These are phyloP conservation scores for Trichoderma sp. DNA, from an alignment of 2,329 filamentous ascomycete species.

Conservation along the genomic window DNA sequence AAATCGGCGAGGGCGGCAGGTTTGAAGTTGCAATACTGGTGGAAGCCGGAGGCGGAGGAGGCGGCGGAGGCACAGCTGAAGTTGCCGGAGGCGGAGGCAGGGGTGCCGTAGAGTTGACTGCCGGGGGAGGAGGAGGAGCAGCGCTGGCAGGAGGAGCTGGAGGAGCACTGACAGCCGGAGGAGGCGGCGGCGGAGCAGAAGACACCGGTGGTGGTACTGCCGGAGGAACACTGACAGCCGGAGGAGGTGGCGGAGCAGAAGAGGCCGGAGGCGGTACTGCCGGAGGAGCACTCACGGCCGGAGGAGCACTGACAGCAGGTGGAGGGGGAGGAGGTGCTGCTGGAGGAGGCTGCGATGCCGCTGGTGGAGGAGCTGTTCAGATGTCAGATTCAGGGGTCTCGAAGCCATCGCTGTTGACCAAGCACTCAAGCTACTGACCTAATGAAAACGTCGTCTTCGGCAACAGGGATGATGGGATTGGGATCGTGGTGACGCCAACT, in stretches of 20 bases:
- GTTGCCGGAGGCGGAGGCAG: slow-evolving; percentile 6
- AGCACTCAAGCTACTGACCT: slow-evolving; percentile 1
- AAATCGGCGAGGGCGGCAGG: background rate
- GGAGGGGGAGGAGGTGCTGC: slow-evolving; percentile 16
- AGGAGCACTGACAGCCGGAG: background rate
- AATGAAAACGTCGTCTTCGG: slow-evolving; percentile 38
- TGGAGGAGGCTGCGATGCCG: slow-evolving; percentile 11
- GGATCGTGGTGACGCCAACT: slow-evolving; percentile 40
- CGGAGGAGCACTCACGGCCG: slow-evolving; percentile 20
- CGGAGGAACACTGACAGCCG: background rate
- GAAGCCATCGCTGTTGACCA: background rate
- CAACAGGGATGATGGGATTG: slow-evolving; percentile 35
- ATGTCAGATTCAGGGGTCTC: background rate
- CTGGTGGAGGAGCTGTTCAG: slow-evolving; percentile 4
- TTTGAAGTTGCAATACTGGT: background rate
- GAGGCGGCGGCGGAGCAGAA: background rate
- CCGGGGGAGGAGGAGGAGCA: background rate
- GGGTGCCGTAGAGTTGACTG: background rate
- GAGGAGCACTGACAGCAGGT: slow-evolving; percentile 20
- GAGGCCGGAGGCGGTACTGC: background rate
- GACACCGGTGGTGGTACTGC: background rate
- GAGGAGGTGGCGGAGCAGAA: background rate
- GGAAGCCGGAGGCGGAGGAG: background rate
- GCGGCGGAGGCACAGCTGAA: background rate
- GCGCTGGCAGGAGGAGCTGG: no score